Evolutionary conservation across 345 rosid species (phyloP).

Genomic region (Jatropha curcas): DNA sequence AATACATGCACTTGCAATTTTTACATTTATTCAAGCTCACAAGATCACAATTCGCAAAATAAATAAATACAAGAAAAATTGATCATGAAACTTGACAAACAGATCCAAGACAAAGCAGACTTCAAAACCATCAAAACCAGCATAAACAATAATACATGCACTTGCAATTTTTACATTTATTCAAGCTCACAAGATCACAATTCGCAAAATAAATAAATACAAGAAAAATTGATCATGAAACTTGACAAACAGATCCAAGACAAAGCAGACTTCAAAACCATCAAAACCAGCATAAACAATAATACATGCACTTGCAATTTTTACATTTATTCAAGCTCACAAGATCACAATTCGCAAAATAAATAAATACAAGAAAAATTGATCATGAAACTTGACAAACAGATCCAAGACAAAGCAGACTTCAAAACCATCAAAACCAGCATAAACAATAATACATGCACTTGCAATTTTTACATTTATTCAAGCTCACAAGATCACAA

Average conservation of each 20-base stretch:
- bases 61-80: background rate
- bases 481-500: background rate
- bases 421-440: background rate
- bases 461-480: background rate
- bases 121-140: background rate
- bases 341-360: background rate
- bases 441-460: constrained; percentile 1
- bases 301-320: background rate
- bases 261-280: background rate
- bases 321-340: background rate
- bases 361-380: background rate
- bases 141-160: background rate
- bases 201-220: background rate
- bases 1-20: too few relatives aligned
- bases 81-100: background rate
- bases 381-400: background rate
- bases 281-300: background rate
- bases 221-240: background rate
- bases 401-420: background rate
- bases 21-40: too few relatives aligned
- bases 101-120: background rate
- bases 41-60: too few relatives aligned
- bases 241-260: background rate
- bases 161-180: background rate
- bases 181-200: background rate